phyloP scores from a whole-genome alignment of 805 yeast genomes.

The Candida ponderosae region DNA sequence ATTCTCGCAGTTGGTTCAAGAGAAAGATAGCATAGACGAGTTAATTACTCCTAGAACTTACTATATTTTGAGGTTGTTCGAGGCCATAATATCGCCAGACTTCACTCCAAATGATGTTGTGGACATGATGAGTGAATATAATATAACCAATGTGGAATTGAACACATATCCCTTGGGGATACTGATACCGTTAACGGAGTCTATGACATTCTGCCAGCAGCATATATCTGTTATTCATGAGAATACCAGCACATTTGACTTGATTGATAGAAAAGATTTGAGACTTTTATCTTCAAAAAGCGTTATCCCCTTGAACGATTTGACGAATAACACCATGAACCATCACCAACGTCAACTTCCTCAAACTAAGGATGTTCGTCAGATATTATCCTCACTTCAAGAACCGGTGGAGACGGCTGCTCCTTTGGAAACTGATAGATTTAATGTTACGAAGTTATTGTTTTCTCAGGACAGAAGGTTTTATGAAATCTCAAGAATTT shows the following conservation, averaged over 20 bases:
- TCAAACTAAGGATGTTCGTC: constrained; percentile 32
- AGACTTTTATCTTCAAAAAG: constrained; percentile 13
- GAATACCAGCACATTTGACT: constrained; percentile 34
- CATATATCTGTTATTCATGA: constrained; percentile 41
- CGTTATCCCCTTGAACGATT: background rate
- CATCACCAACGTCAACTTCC: constrained; percentile 1
- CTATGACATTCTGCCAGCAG: constrained; percentile 47
- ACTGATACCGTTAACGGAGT: constrained; percentile 56
- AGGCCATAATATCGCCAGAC: constrained; percentile 46
- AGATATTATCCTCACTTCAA: constrained; percentile 29
- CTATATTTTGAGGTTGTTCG: constrained; percentile 52
- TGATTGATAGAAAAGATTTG: constrained; percentile 67
- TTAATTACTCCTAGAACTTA: constrained; percentile 60
- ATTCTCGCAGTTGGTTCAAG: constrained; percentile 62
- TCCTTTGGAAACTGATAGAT: constrained; percentile 60
- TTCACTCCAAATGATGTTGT: constrained; percentile 48
- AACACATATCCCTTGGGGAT: constrained; percentile 74
- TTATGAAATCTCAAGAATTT: constrained; percentile 62
- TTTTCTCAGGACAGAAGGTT: constrained; percentile 76
- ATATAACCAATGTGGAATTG: constrained; percentile 40
- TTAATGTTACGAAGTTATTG: constrained; percentile 59
- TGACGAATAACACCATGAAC: background rate
- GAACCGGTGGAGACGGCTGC: constrained; percentile 44
- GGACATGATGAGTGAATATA: constrained; percentile 51
- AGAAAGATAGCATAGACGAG: constrained; percentile 49